Conservation (phyloP, 352 stramenopile species). For the Pythium monospermum region DNA sequence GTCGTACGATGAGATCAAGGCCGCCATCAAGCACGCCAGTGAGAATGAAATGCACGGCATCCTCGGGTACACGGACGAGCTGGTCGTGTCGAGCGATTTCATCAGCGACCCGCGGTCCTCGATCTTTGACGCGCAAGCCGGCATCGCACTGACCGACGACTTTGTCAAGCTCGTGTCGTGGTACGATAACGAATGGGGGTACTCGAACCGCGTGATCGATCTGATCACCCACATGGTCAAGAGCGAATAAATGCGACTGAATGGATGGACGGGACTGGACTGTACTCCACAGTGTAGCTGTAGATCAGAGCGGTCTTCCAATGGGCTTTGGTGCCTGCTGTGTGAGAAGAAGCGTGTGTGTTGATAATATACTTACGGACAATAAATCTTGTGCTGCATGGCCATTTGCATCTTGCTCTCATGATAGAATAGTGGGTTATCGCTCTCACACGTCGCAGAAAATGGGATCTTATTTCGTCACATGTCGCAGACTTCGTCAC, state of each 20-base stretch:
- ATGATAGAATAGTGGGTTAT: too few species aligned
- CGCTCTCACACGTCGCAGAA: too few species aligned
- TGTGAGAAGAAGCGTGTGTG: too few species aligned
- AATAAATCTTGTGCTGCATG: too few species aligned
- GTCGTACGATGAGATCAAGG: slow-evolving; percentile 98
- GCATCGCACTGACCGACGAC: slow-evolving; percentile 96
- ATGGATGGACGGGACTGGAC: too few species aligned
- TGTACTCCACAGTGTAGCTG: too few species aligned
- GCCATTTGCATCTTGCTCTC: too few species aligned
- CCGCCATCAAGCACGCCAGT: slow-evolving; percentile 91
- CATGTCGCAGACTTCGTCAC: too few species aligned
- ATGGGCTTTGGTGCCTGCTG: too few species aligned
- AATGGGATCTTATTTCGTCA: too few species aligned
- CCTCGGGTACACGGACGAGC: slow-evolving; percentile 97
- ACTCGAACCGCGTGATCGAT: slow-evolving; percentile 96
- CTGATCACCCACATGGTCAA: slow-evolving; percentile 96
- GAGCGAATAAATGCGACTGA: slow-evolving; percentile 65
- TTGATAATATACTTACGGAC: too few species aligned
- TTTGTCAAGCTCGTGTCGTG: slow-evolving; percentile 99
- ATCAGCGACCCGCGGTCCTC: slow-evolving; percentile 94
- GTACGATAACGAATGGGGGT: slow-evolving; percentile 99
- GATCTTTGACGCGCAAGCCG: slow-evolving; percentile 97
- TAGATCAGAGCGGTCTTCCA: too few species aligned
- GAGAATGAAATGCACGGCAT: slow-evolving; percentile 96
- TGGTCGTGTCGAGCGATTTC: slow-evolving; percentile 97